Evolutionary conservation across 768 basidiomycete genomes (phyloP).

Genomic region (Hygrocybe punicea): DNA sequence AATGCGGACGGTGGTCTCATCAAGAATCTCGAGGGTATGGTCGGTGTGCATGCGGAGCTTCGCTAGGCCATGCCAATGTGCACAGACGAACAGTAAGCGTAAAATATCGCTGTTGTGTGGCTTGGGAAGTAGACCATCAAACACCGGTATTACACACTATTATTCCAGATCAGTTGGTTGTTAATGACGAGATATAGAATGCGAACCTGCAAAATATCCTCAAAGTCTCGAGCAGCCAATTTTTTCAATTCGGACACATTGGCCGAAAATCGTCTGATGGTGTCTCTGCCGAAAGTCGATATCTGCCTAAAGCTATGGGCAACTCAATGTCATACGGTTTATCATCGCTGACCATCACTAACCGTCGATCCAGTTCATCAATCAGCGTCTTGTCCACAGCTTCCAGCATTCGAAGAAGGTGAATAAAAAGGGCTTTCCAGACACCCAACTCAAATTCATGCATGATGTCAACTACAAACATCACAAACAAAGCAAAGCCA

Average conservation of each 20-base stretch:
- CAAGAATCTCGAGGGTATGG: constrained; percentile 26
- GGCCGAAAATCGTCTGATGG: constrained; percentile 21
- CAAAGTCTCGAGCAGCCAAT: constrained; percentile 25
- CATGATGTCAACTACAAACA: constrained; percentile 35
- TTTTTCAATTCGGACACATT: constrained; percentile 23
- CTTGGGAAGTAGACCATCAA: constrained; percentile 34
- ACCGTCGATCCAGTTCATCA: constrained; percentile 1
- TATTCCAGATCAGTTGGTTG: background rate
- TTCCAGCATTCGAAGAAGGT: too few relatives aligned
- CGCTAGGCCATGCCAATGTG: constrained; percentile 38
- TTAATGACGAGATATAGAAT: constrained; percentile 6
- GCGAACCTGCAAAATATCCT: constrained; percentile 31
- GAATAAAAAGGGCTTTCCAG: too few relatives aligned
- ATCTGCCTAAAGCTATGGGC: constrained; percentile 17
- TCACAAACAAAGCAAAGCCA: too few relatives aligned
- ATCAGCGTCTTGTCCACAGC: background rate
- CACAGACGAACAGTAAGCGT: constrained; percentile 32
- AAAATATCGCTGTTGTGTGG: constrained; percentile 26
- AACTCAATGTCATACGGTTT: background rate
- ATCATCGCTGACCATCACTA: background rate
- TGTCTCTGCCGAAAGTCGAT: constrained; percentile 11
- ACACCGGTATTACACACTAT: constrained; percentile 36
- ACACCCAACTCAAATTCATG: constrained; percentile 30
- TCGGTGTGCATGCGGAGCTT: constrained; percentile 42
- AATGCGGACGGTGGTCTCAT: constrained; percentile 19